phyloP scores from a whole-genome alignment of 768 basidiomycete species.

The Paxillus involutus region DNA sequence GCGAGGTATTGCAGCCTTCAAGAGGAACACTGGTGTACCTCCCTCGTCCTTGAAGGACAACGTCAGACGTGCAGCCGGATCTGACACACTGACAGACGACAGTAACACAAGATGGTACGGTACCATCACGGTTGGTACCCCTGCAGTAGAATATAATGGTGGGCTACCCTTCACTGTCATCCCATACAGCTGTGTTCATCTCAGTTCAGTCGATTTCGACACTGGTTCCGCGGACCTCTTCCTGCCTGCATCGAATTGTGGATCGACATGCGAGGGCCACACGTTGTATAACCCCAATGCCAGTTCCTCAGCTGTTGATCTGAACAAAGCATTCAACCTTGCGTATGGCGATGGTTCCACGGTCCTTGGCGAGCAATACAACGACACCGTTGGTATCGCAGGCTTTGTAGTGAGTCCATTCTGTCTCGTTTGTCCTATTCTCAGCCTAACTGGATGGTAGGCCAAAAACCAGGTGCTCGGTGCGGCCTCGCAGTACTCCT shows the following conservation, averaged over 20 bases:
- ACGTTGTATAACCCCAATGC: constrained; percentile 33
- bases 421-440: constrained; percentile 1
- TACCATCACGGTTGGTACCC: constrained; percentile 23
- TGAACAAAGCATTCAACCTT: constrained; percentile 31
- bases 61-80: constrained; percentile 6
- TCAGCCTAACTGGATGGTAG: constrained; percentile 17
- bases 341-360: constrained; percentile 44
- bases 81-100: constrained; percentile 13
- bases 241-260: constrained; percentile 29
- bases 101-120: constrained; percentile 24
- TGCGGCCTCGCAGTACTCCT: constrained; percentile 19
- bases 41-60: neutral
- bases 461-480: constrained; percentile 23
- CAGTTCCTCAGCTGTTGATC: constrained; percentile 29
- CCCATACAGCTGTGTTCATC: neutral
- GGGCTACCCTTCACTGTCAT: neutral
- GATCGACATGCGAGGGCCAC: constrained; percentile 33
- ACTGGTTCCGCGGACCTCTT: constrained; percentile 37
- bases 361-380: constrained; percentile 38
- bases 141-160: constrained; percentile 20
- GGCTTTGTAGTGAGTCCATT: constrained; percentile 22
- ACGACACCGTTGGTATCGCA: constrained; percentile 40
- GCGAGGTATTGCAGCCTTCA: constrained; percentile 9
- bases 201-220: constrained; percentile 30
- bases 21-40: neutral